Evolutionary conservation across 2,329 filamentous ascomycete genomes (phyloP).

Genomic region (Trichoderma guizhouense): DNA sequence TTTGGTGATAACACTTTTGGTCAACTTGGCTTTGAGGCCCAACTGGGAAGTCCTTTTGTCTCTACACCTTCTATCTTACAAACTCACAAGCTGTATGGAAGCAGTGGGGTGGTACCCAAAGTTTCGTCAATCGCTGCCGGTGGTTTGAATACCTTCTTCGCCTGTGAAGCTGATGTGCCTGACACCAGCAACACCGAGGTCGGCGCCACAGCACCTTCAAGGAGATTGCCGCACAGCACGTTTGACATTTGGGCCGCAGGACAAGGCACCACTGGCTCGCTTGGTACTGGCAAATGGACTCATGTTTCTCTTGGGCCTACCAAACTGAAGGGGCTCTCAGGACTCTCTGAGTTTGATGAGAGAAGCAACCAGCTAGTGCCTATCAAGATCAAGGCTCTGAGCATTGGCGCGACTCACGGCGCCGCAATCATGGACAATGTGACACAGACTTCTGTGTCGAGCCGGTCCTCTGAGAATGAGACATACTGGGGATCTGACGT

Average conservation of each 20-base stretch:
- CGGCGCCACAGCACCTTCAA: conserved; percentile 30
- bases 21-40: conserved; percentile 81
- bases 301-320: conserved; percentile 74
- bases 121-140: conserved; percentile 82
- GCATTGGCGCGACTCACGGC: conserved; percentile 75
- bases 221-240: conserved; percentile 31
- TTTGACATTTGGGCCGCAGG: conserved; percentile 82
- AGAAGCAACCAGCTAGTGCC: conserved; percentile 62
- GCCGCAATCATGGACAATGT: conserved; percentile 82
- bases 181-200: conserved; percentile 21
- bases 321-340: conserved; percentile 80
- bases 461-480: conserved; percentile 57
- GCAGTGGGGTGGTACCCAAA: conserved; percentile 57
- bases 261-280: conserved; percentile 74
- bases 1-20: conserved; percentile 91
- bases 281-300: conserved; percentile 86
- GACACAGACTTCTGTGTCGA: conserved; percentile 59
- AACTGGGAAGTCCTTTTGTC: conserved; percentile 56
- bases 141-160: conserved; percentile 83
- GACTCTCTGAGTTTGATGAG: conserved; percentile 86
- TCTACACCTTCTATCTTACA: conserved; percentile 70
- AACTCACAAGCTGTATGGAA: conserved; percentile 68
- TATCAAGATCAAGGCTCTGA: conserved; percentile 71
- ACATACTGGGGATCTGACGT: conserved; percentile 88
- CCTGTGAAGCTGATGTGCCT: conserved; percentile 68